Conservation (phyloP, 768 basidiomycete genomes). For the Rhodotorula graminis region DNA sequence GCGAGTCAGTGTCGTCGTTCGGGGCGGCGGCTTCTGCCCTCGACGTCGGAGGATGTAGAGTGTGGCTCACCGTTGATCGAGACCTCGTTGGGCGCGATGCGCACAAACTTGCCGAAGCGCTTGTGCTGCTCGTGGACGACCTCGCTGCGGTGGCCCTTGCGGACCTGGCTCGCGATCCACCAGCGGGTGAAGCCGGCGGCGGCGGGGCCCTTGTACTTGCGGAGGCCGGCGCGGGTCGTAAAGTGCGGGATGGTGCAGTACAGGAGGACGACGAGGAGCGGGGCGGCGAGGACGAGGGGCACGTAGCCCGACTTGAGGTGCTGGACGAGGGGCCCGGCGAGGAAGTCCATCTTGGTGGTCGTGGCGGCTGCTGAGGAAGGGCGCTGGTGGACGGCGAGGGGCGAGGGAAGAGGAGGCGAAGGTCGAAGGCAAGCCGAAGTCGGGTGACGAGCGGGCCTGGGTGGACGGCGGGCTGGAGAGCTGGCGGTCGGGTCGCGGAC, state of each 20-base stretch:
- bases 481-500: no score
- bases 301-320: constrained; percentile 45
- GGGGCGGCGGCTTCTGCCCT: no score
- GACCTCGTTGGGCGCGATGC: constrained; percentile 46
- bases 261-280: constrained; percentile 32
- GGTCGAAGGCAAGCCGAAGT: background rate
- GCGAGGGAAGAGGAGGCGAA: no score
- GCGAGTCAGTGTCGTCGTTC: background rate
- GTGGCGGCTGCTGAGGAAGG: background rate
- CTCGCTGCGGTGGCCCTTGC: constrained; percentile 70
- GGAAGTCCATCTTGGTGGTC: constrained; percentile 1
- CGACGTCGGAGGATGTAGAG: no score
- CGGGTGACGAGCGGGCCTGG: background rate
- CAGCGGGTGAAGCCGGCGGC: constrained; percentile 66
- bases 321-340: background rate
- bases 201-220: constrained; percentile 63
- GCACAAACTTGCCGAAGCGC: constrained; percentile 55
- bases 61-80: constrained; percentile 51
- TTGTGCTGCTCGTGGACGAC: constrained; percentile 66
- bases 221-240: constrained; percentile 57
- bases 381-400: no score
- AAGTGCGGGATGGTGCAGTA: constrained; percentile 55
- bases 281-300: constrained; percentile 29
- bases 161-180: constrained; percentile 65
- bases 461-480: background rate